Percentiles rank a stretch among this genome's conserved stretches.
Evolutionary conservation across 805 yeast genomes (phyloP).

Genomic region (Myxozyma nipponensis): DNA sequence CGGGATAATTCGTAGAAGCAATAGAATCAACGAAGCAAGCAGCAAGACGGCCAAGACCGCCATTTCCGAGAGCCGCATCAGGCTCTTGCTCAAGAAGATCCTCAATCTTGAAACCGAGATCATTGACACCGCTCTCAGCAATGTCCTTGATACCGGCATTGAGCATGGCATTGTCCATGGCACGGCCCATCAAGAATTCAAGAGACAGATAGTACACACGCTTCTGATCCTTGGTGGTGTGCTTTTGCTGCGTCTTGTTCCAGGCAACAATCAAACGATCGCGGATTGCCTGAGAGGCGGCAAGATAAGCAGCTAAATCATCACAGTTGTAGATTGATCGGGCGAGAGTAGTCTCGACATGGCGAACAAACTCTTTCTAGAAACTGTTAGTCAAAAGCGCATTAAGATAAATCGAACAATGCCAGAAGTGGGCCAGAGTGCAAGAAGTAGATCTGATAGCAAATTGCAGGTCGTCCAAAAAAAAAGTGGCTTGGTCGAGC

Average conservation of each 20-base stretch:
- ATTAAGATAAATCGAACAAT: too few relatives aligned
- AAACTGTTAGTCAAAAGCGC: too few relatives aligned
- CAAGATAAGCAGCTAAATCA: slow-evolving; percentile 87
- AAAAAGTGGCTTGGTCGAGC: too few relatives aligned
- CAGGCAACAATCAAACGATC: slow-evolving; percentile 80
- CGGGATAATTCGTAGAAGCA: slow-evolving; percentile 80
- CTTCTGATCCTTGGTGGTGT: slow-evolving; percentile 77
- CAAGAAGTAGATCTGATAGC: too few relatives aligned
- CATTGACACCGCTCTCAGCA: slow-evolving; percentile 52
- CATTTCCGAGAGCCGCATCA: slow-evolving; percentile 93
- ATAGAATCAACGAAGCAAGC: slow-evolving; percentile 91
- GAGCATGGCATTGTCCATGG: slow-evolving; percentile 88
- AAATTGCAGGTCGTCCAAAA: too few relatives aligned
- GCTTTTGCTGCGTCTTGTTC: slow-evolving; percentile 90
- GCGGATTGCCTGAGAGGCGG: slow-evolving; percentile 72
- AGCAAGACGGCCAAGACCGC: slow-evolving; percentile 91
- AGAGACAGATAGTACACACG: slow-evolving; percentile 81
- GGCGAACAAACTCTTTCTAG: slow-evolving; percentile 63
- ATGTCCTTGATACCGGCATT: slow-evolving; percentile 66
- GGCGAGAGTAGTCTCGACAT: slow-evolving; percentile 89
- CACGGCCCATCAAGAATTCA: slow-evolving; percentile 92
- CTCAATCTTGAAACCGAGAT: slow-evolving; percentile 83
- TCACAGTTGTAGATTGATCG: slow-evolving; percentile 90
- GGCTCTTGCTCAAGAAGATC: slow-evolving; percentile 83
- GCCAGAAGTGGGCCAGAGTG: too few relatives aligned